These are phyloP conservation scores for Huiozyma sinensis DNA, from an alignment of 805 yeast genomes.

Conservation along the genomic window DNA sequence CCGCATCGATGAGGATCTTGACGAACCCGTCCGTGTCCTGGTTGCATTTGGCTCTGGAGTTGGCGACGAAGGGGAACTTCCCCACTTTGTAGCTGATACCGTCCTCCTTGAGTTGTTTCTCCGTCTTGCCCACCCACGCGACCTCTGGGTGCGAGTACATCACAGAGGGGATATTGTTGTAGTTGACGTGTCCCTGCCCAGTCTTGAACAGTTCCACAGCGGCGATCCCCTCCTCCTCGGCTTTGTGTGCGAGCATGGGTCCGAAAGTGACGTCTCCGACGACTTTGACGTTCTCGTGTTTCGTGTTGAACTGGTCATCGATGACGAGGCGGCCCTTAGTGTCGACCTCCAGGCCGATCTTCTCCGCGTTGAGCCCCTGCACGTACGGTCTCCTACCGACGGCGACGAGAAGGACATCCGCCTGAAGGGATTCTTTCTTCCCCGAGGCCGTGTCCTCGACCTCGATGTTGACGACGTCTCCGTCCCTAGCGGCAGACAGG, in stretches of 20 bases:
- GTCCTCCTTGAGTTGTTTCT: constrained; percentile 85
- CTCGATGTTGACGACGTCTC: constrained; percentile 77
- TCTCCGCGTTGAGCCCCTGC: constrained; percentile 79
- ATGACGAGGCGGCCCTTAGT: constrained; percentile 88
- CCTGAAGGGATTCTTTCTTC: constrained; percentile 64
- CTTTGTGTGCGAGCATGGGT: constrained; percentile 99
- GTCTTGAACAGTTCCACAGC: constrained; percentile 88
- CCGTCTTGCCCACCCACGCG: constrained; percentile 98
- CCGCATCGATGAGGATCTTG: constrained; percentile 90
- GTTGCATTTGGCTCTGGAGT: constrained; percentile 98
- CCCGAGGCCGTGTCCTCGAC: constrained; percentile 86
- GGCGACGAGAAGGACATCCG: constrained; percentile 92
- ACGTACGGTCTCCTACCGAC: constrained; percentile 98
- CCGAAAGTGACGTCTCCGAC: constrained; percentile 98
- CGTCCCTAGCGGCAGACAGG: constrained; percentile 72
- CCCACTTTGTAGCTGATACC: constrained; percentile 90
- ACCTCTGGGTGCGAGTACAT: constrained; percentile 99
- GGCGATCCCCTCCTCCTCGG: constrained; percentile 99
- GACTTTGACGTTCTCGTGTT: constrained; percentile 86
- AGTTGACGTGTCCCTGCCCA: constrained; percentile 97
- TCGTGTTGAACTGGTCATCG: constrained; percentile 87
- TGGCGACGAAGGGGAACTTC: constrained; percentile 97
- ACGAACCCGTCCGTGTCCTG: constrained; percentile 95
- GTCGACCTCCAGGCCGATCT: constrained; percentile 82
- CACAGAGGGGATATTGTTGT: constrained; percentile 94